phyloP scores from a whole-genome alignment of 1,284 basidiomycete genomes.

The Cryptococcus wingfieldii region DNA sequence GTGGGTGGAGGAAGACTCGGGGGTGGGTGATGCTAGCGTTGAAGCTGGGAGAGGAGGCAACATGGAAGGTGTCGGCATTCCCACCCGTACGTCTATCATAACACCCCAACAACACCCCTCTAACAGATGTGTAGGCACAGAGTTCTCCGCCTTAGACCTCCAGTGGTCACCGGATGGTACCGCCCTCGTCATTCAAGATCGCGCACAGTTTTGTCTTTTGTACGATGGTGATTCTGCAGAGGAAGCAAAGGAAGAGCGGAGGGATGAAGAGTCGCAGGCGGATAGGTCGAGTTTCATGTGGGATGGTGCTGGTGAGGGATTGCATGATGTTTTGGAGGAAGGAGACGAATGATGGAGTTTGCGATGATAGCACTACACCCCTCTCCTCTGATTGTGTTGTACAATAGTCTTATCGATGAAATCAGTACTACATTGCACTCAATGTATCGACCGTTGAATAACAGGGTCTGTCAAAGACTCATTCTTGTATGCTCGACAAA shows the following conservation, averaged over 20 bases:
- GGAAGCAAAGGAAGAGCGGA: neutral
- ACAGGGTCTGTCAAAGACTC: too few relatives aligned
- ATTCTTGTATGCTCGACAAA: too few relatives aligned
- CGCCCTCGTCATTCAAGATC: conserved; percentile 25
- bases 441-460: too few relatives aligned
- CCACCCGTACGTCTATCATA: conserved; percentile 21
- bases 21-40: neutral
- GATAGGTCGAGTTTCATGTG: conserved; percentile 4
- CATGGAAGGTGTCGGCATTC: conserved; percentile 39
- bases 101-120: neutral
- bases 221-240: conserved; percentile 22
- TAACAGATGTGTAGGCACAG: neutral
- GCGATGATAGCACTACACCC: too few relatives aligned
- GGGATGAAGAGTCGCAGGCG: conserved; percentile 3
- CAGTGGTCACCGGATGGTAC: conserved; percentile 37
- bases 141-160: conserved; percentile 20
- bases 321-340: conserved; percentile 24
- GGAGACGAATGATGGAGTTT: conserved; percentile 11
- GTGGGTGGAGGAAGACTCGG: conserved; percentile 25
- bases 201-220: conserved; percentile 29
- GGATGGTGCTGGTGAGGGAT: conserved; percentile 14
- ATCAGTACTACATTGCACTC: too few relatives aligned
- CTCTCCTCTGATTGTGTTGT: too few relatives aligned
- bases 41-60: conserved; percentile 22
- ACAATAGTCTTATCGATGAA: too few relatives aligned